A percentile compares a stretch with the other conserved stretches of the same genome.
Evolutionary conservation across 2,329 filamentous ascomycete species (phyloP).

Genomic region (Claviceps sp.): DNA sequence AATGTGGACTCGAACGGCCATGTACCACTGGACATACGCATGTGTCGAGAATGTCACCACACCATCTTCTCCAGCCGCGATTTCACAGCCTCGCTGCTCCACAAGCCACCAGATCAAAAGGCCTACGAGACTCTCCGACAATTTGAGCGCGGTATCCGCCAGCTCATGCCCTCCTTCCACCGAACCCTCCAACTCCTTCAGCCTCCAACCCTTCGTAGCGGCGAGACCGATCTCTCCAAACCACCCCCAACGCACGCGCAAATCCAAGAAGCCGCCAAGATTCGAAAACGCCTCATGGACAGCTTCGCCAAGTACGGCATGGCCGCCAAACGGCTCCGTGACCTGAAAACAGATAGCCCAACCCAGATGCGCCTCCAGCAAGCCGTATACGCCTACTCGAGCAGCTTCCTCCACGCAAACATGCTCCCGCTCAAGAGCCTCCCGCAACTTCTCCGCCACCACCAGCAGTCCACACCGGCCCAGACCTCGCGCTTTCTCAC

Average conservation of each 20-base stretch:
- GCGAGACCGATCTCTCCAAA: constrained; percentile 23
- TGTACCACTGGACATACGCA: constrained; percentile 67
- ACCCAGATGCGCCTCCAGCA: constrained; percentile 66
- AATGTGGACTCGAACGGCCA: constrained; percentile 29
- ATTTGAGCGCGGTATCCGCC: constrained; percentile 75
- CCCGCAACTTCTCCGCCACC: constrained; percentile 46
- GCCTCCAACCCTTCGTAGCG: constrained; percentile 26
- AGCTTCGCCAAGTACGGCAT: constrained; percentile 79
- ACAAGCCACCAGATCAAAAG: constrained; percentile 61
- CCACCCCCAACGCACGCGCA: constrained; percentile 46
- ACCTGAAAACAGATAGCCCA: constrained; percentile 58
- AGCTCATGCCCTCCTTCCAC: constrained; percentile 75
- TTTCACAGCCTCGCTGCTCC: constrained; percentile 55
- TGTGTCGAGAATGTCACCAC: constrained; percentile 77
- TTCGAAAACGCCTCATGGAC: constrained; percentile 79
- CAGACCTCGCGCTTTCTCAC: constrained; percentile 19
- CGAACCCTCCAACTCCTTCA: constrained; percentile 61
- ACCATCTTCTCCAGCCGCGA: constrained; percentile 55
- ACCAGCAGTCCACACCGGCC: constrained; percentile 3
- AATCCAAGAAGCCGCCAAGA: constrained; percentile 74
- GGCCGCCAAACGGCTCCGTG: constrained; percentile 67
- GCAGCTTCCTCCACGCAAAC: constrained; percentile 72
- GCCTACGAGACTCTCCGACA: constrained; percentile 74
- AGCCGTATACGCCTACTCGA: constrained; percentile 70
- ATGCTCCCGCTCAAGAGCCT: constrained; percentile 78